These are phyloP conservation scores for Cyberlindnera euphorbiae DNA, from an alignment of 805 yeast species.

Conservation along the genomic window DNA sequence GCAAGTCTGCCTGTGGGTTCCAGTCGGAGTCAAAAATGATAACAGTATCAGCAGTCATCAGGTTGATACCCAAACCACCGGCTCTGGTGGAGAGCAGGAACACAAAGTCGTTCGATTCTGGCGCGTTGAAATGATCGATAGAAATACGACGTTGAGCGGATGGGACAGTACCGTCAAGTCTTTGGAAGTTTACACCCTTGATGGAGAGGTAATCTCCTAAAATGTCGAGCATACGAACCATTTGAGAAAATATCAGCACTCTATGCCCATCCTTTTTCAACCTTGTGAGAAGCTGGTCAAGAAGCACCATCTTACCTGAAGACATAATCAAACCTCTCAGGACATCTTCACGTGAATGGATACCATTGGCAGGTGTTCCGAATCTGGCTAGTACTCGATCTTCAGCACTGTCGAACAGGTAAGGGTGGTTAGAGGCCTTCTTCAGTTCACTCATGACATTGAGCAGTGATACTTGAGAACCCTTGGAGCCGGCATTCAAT, in stretches of 20 bases:
- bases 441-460: slow-evolving; percentile 94
- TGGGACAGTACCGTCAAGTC: slow-evolving; percentile 95
- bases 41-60: slow-evolving; percentile 99
- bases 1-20: slow-evolving; percentile 99
- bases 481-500: slow-evolving; percentile 74
- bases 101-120: slow-evolving; percentile 86
- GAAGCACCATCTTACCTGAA: slow-evolving; percentile 94
- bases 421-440: slow-evolving; percentile 97
- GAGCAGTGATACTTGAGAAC: slow-evolving; percentile 74
- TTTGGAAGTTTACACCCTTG: slow-evolving; percentile 82
- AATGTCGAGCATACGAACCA: slow-evolving; percentile 95
- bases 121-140: slow-evolving; percentile 94
- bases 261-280: slow-evolving; percentile 92
- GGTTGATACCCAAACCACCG: slow-evolving; percentile 96
- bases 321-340: slow-evolving; percentile 93
- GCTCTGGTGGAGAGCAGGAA: slow-evolving; percentile 93
- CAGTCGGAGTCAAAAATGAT: slow-evolving; percentile 97
- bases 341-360: slow-evolving; percentile 65
- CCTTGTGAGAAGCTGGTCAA: slow-evolving; percentile 83
- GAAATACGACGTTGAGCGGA: slow-evolving; percentile 90
- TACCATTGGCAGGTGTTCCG: slow-evolving; percentile 40
- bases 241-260: slow-evolving; percentile 90
- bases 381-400: slow-evolving; percentile 67
- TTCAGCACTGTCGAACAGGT: slow-evolving; percentile 90
- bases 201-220: slow-evolving; percentile 88